phyloP scores from a whole-genome alignment of 495 filamentous ascomycete species.

The Aspergillus sclerotiicarbonarius region DNA sequence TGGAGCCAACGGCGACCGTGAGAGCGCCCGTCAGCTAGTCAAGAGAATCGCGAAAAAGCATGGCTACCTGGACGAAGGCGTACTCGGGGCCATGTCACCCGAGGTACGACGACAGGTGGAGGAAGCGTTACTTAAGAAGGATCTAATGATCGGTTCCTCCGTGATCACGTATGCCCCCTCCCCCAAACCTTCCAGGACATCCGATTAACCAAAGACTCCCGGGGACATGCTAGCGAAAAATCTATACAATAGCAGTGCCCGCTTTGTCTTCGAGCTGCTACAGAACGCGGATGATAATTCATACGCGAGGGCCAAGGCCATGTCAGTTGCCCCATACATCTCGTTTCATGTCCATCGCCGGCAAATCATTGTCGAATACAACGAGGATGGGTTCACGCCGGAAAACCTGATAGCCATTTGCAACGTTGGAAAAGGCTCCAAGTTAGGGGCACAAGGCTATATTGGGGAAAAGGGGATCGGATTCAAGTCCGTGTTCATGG shows the following conservation, averaged over 20 bases:
- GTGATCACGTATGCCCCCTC: slow-evolving; percentile 28
- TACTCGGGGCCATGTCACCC: slow-evolving; percentile 16
- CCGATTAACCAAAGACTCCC: neutral
- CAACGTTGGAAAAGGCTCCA: slow-evolving; percentile 35
- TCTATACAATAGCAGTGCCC: slow-evolving; percentile 32
- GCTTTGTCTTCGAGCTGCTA: slow-evolving; percentile 42
- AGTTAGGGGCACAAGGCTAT: slow-evolving; percentile 34
- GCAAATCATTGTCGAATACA: slow-evolving; percentile 35
- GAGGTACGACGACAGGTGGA: slow-evolving; percentile 26
- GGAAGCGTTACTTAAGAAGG: slow-evolving; percentile 28
- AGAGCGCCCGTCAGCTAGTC: slow-evolving; percentile 21
- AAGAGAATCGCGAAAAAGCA: slow-evolving; percentile 22
- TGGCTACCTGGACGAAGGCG: slow-evolving; percentile 25
- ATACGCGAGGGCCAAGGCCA: slow-evolving; percentile 16
- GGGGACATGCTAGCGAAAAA: slow-evolving; percentile 30
- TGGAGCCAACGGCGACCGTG: neutral
- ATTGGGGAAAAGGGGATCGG: slow-evolving; percentile 53
- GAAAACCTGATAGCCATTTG: slow-evolving; percentile 38
- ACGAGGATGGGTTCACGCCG: slow-evolving; percentile 40
- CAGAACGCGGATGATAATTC: slow-evolving; percentile 49
- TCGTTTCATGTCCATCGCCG: slow-evolving; percentile 22
- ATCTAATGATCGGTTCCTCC: slow-evolving; percentile 27
- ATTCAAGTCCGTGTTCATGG: slow-evolving; percentile 54
- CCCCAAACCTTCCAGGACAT: neutral
- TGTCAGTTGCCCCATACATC: slow-evolving; percentile 18